Percentiles rank a stretch among this genome's conserved stretches.
Conservation (phyloP, 2,329 filamentous ascomycete species). For the Boeremia exigua region DNA sequence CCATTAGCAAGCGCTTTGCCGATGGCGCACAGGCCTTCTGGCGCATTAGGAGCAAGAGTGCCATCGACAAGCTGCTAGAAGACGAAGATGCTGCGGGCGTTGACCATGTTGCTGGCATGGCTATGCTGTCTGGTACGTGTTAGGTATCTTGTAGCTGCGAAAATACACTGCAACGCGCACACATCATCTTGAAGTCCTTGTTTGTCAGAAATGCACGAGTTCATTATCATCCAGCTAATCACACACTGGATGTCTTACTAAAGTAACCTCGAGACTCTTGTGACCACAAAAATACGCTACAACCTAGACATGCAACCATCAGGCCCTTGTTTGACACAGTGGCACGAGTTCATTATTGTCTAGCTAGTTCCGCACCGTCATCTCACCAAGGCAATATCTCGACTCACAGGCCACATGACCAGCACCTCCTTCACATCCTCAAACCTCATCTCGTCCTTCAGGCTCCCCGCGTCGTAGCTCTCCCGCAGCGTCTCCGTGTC, state of each 20-base stretch:
- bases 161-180: too few species aligned
- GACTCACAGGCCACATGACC: neutral
- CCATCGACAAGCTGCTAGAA: constrained; percentile 68
- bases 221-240: too few species aligned
- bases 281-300: too few species aligned
- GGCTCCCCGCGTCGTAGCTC: constrained; percentile 2
- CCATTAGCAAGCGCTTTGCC: constrained; percentile 68
- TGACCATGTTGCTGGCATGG: constrained; percentile 33
- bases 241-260: too few species aligned
- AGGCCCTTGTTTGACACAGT: too few species aligned
- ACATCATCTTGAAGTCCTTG: too few species aligned
- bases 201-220: too few species aligned
- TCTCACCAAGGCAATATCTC: constrained; percentile 1
- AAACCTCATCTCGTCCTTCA: constrained; percentile 8
- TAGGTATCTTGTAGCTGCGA: constrained; percentile 3
- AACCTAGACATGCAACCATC: too few species aligned
- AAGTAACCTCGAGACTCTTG: too few species aligned
- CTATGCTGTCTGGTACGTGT: constrained; percentile 41
- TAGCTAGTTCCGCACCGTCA: neutral
- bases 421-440: constrained; percentile 12
- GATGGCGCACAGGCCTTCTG: constrained; percentile 77
- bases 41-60: constrained; percentile 70
- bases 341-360: neutral
- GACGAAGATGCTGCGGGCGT: constrained; percentile 36
- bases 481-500: constrained; percentile 7